phyloP scores from a whole-genome alignment of 140 eudicot species.

The Oenanthe javanica region DNA sequence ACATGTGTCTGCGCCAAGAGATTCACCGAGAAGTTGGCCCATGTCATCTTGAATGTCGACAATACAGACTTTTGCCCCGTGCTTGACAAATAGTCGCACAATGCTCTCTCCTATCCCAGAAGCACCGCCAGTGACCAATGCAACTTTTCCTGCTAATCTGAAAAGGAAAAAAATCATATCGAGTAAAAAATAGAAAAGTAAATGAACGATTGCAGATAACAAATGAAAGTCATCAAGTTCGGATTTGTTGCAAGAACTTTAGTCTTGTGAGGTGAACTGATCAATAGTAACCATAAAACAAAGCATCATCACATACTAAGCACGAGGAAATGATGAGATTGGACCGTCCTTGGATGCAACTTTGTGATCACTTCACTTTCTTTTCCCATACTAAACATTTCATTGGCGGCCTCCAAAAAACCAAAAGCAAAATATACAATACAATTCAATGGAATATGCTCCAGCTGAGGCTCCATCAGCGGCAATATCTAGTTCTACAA shows the following conservation, averaged over 20 bases:
- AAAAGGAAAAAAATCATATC: constrained; percentile 6
- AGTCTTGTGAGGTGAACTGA: neutral
- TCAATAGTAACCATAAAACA: neutral
- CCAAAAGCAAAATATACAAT: neutral
- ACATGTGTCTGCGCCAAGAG: constrained; percentile 36
- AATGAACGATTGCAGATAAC: neutral
- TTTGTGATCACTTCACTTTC: neutral
- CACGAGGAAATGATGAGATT: neutral
- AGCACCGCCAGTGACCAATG: constrained; percentile 92
- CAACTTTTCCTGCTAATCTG: constrained; percentile 84
- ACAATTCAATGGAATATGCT: neutral
- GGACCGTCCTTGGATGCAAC: neutral
- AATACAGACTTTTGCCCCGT: constrained; percentile 81
- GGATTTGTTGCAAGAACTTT: neutral
- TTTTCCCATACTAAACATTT: neutral
- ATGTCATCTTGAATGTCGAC: constrained; percentile 62
- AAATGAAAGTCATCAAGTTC: neutral
- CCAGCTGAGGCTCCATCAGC: neutral
- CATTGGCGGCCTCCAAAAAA: neutral
- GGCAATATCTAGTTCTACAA: neutral
- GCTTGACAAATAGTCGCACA: constrained; percentile 72
- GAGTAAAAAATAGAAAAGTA: neutral
- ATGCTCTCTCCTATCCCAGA: constrained; percentile 95
- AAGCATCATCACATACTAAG: neutral
- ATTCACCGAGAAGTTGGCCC: constrained; percentile 46